A percentile compares a stretch with the other conserved stretches of the same genome.
Conservation (phyloP, 495 filamentous ascomycete species). For the Penicillium bovifimosum region DNA sequence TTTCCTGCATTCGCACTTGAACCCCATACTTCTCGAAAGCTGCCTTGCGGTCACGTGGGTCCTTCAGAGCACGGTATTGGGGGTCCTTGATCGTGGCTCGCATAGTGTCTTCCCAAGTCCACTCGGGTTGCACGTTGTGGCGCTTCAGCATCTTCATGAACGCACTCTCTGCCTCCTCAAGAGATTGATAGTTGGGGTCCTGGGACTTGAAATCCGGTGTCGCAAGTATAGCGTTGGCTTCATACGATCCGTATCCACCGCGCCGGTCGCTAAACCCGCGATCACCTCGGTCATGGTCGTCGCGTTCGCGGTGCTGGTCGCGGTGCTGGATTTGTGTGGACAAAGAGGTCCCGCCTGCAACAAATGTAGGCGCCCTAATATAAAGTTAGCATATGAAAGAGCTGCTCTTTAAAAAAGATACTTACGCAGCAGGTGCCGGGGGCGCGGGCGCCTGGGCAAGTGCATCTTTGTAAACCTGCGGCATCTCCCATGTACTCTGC, state of each 20-base stretch:
- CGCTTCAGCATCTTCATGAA: conserved; percentile 88
- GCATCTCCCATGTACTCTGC: conserved; percentile 93
- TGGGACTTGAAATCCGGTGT: conserved; percentile 58
- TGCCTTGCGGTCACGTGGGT: conserved; percentile 84
- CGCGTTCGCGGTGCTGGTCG: conserved; percentile 26
- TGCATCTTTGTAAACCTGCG: conserved; percentile 72
- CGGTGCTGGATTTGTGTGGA: conserved; percentile 38
- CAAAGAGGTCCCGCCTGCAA: conserved; percentile 56
- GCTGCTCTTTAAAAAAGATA: neutral
- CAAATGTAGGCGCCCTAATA: conserved; percentile 59
- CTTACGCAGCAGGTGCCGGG: conserved; percentile 55
- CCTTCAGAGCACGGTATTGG: conserved; percentile 88
- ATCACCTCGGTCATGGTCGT: conserved; percentile 43
- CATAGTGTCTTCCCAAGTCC: conserved; percentile 89
- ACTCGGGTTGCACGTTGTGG: conserved; percentile 79
- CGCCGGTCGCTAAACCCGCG: conserved; percentile 60
- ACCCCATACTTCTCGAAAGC: conserved; percentile 95
- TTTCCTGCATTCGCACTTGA: conserved; percentile 87
- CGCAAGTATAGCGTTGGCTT: conserved; percentile 52
- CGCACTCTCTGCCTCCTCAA: conserved; percentile 89
- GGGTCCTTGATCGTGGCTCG: conserved; percentile 86
- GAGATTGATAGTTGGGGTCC: conserved; percentile 77
- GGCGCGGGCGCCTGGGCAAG: conserved; percentile 51
- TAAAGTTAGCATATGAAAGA: conserved; percentile 19
- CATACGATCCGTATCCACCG: conserved; percentile 53